These are phyloP conservation scores for Sanguinoderma infundibulare DNA, from an alignment of 1,284 basidiomycete genomes.

Conservation along the genomic window DNA sequence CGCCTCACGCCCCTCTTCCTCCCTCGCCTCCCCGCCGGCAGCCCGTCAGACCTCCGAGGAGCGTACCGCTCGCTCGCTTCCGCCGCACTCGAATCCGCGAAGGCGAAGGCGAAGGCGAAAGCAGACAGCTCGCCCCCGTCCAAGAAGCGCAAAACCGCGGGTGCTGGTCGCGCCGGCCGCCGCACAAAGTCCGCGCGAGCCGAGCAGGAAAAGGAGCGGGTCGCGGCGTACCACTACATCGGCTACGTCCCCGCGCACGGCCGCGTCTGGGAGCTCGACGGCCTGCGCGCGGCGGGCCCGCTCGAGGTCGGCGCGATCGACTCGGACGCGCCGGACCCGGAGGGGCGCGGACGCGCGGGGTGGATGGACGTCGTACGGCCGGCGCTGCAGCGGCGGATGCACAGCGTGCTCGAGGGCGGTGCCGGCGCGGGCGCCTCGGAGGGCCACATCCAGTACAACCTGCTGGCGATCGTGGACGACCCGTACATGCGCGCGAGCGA, in stretches of 20 bases:
- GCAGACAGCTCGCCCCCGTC: conserved; percentile 38
- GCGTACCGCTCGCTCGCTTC: conserved; percentile 49
- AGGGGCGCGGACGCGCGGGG: conserved; percentile 13
- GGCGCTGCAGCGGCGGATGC: conserved; percentile 63
- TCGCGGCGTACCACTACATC: conserved; percentile 65
- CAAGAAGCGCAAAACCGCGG: conserved; percentile 44
- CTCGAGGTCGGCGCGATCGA: conserved; percentile 63
- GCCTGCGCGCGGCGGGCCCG: conserved; percentile 45
- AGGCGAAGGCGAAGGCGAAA: conserved; percentile 34
- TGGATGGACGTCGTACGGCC: conserved; percentile 69
- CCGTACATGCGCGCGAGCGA: conserved; percentile 53
- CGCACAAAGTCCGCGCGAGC: conserved; percentile 18
- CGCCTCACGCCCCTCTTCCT: background rate
- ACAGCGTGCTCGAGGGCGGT: conserved; percentile 51
- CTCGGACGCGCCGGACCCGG: conserved; percentile 17
- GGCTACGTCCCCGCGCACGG: conserved; percentile 64
- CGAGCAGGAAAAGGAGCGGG: conserved; percentile 32
- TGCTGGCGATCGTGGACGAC: conserved; percentile 62
- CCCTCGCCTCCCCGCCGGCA: conserved; percentile 25
- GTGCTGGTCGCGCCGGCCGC: conserved; percentile 28
- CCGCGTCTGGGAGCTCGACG: conserved; percentile 66
- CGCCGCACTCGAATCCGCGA: conserved; percentile 45
- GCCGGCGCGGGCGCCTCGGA: conserved; percentile 22
- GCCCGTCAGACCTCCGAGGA: conserved; percentile 62
- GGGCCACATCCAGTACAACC: conserved; percentile 58